A percentile compares a stretch with the other conserved stretches of the same genome.
These are phyloP conservation scores for Penicillium psychrofluorescens DNA, from an alignment of 495 filamentous ascomycete genomes.

Conservation along the genomic window DNA sequence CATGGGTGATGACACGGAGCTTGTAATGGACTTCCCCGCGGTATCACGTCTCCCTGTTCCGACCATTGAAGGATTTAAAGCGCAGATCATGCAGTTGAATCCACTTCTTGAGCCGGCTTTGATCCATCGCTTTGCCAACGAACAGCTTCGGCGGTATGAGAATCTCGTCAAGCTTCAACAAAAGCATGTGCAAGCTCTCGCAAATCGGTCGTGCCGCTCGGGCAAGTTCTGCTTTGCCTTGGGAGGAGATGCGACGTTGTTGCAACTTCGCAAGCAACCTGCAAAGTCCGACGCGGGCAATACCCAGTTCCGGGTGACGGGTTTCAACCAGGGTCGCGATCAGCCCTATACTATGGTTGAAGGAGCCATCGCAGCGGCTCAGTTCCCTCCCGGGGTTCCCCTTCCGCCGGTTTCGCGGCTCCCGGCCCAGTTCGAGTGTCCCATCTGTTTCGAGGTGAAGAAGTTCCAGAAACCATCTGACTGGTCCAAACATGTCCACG, in stretches of 20 bases:
- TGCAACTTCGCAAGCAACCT: constrained; percentile 41
- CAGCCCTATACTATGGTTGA: constrained; percentile 56
- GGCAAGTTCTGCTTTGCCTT: constrained; percentile 55
- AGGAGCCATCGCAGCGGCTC: constrained; percentile 57
- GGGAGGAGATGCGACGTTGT: constrained; percentile 49
- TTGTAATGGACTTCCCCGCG: constrained; percentile 42
- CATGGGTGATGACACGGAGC: constrained; percentile 30
- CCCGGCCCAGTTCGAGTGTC: constrained; percentile 88
- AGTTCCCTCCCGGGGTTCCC: constrained; percentile 76
- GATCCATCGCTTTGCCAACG: constrained; percentile 74
- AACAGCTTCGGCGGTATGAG: constrained; percentile 75
- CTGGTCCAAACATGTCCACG: constrained; percentile 97
- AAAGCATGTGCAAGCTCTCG: constrained; percentile 57
- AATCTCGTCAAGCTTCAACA: constrained; percentile 63
- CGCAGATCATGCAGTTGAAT: constrained; percentile 66
- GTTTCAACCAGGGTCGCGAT: constrained; percentile 52
- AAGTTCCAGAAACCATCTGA: constrained; percentile 92
- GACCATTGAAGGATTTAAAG: constrained; percentile 67
- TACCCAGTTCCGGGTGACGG: constrained; percentile 43
- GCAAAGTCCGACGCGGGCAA: constrained; percentile 34
- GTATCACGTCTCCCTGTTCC: constrained; percentile 52
- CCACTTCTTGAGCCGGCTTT: constrained; percentile 61
- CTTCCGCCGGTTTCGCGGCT: constrained; percentile 71
- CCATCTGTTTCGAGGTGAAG: constrained; percentile 83
- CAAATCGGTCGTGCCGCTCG: constrained; percentile 48